Evolutionary conservation across 192 early-diverging fungal species (phyloP).

Genomic region (Dissophora ornata): DNA sequence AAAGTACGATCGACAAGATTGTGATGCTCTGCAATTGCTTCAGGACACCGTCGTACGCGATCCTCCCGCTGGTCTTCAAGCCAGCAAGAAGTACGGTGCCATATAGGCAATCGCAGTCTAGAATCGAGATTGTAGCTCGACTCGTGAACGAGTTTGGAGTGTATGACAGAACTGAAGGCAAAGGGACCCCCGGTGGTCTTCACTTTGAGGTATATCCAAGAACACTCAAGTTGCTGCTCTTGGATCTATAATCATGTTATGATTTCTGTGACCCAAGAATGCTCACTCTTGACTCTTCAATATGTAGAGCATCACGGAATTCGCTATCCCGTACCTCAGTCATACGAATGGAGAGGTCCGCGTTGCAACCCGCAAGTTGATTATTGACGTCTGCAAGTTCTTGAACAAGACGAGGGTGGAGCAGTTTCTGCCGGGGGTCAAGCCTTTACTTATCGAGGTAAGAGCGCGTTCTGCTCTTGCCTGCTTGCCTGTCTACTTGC

Average conservation of each 20-base stretch:
- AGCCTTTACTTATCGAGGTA: conserved; percentile 54
- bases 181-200: conserved; percentile 55
- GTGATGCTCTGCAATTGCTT: conserved; percentile 64
- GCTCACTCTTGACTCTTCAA: too few relatives aligned
- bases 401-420: conserved; percentile 49
- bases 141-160: conserved; percentile 62
- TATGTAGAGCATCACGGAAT: conserved; percentile 62
- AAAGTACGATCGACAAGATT: conserved; percentile 59
- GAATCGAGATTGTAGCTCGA: conserved; percentile 63
- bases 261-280: too few relatives aligned
- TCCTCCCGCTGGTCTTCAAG: conserved; percentile 66
- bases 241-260: too few relatives aligned
- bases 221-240: too few relatives aligned
- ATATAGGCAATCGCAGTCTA: conserved; percentile 63
- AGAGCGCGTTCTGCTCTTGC: too few relatives aligned
- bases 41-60: conserved; percentile 56
- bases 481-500: too few relatives aligned
- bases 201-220: conserved; percentile 59
- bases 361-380: conserved; percentile 64
- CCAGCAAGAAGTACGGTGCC: conserved; percentile 54
- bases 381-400: conserved; percentile 61
- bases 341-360: conserved; percentile 72
- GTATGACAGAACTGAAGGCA: conserved; percentile 38
- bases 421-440: conserved; percentile 48
- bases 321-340: conserved; percentile 65